A percentile compares a stretch with the other conserved stretches of the same genome.
Conservation (phyloP, 1,284 basidiomycete genomes). For the Ganoderma leucocontextum region DNA sequence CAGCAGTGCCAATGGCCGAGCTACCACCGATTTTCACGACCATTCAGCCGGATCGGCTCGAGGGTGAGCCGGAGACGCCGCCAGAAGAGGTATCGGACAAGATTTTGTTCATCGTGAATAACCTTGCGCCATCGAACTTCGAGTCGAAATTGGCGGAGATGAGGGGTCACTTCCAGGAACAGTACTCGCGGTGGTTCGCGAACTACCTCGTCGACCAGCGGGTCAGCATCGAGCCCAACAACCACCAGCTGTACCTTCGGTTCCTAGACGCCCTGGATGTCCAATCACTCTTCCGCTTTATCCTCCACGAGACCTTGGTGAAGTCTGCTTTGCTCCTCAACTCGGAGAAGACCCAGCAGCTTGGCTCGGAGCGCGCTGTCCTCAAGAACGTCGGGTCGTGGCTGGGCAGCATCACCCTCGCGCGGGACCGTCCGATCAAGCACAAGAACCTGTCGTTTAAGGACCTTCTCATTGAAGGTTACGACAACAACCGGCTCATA, state of each 20-base stretch:
- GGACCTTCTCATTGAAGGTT: conserved; percentile 95
- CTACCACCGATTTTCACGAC: conserved; percentile 71
- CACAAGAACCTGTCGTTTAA: conserved; percentile 97
- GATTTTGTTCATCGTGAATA: conserved; percentile 98
- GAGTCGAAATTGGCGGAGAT: conserved; percentile 89
- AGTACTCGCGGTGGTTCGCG: conserved; percentile 94
- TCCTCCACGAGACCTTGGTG: conserved; percentile 93
- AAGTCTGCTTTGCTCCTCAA: conserved; percentile 91
- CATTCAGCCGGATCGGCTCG: conserved; percentile 72
- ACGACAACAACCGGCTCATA: conserved; percentile 90
- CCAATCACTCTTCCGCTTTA: conserved; percentile 72
- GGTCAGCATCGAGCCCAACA: conserved; percentile 96
- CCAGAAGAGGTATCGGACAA: conserved; percentile 92
- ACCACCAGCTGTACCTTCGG: conserved; percentile 94
- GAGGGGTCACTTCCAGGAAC: conserved; percentile 80
- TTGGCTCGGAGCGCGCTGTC: conserved; percentile 85
- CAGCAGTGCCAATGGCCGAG: conserved; percentile 49
- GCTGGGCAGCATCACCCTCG: conserved; percentile 94
- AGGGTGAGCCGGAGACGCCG: conserved; percentile 73
- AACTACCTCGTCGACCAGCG: conserved; percentile 97
- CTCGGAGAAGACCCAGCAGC: conserved; percentile 89
- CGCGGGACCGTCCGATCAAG: conserved; percentile 91
- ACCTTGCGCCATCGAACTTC: conserved; percentile 94
- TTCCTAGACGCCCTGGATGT: conserved; percentile 88
- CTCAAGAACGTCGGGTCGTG: conserved; percentile 97